Evolutionary conservation across 2,329 filamentous ascomycete species (phyloP).

Genomic region (Fusarium robinianum): DNA sequence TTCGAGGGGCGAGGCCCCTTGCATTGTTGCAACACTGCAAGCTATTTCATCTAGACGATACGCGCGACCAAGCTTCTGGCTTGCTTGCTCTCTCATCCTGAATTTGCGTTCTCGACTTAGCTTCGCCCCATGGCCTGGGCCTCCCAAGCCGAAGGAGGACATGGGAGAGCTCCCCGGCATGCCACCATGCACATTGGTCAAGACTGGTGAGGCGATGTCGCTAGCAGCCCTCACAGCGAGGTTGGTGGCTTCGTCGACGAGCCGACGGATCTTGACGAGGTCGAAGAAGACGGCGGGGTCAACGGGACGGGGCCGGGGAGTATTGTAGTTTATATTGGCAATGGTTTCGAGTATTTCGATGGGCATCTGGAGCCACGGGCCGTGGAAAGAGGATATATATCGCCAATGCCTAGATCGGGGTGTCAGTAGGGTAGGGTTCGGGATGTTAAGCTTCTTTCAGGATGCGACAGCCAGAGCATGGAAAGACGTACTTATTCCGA

Average conservation of each 20-base stretch:
- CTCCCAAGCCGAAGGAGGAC: constrained; percentile 37
- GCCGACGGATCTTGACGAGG: constrained; percentile 77
- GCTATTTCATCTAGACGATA: constrained; percentile 84
- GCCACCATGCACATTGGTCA: constrained; percentile 59
- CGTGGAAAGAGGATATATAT: constrained; percentile 82
- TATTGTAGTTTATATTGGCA: constrained; percentile 78
- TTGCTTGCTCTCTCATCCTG: constrained; percentile 79
- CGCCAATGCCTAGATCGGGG: constrained; percentile 70
- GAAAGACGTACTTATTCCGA: constrained; percentile 66
- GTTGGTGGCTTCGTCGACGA: constrained; percentile 79
- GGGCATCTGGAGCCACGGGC: constrained; percentile 80
- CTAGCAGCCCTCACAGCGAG: constrained; percentile 78
- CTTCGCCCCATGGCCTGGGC: constrained; percentile 64
- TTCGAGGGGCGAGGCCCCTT: constrained; percentile 75
- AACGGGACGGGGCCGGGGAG: constrained; percentile 74
- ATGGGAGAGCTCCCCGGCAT: constrained; percentile 27
- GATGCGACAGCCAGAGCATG: too few relatives aligned
- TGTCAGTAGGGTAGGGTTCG: constrained; percentile 14
- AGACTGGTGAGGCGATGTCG: constrained; percentile 67
- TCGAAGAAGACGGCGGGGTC: constrained; percentile 84
- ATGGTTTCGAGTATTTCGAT: constrained; percentile 78
- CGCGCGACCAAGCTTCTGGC: constrained; percentile 74
- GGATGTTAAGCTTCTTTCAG: constrained; percentile 7
- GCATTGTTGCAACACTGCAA: constrained; percentile 82
- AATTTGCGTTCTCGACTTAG: constrained; percentile 77